Percentiles rank a stretch among this genome's conserved stretches.
These are phyloP conservation scores for Lunasporangiospora selenospora DNA, from an alignment of 192 early-diverging fungal species.

Conservation along the genomic window DNA sequence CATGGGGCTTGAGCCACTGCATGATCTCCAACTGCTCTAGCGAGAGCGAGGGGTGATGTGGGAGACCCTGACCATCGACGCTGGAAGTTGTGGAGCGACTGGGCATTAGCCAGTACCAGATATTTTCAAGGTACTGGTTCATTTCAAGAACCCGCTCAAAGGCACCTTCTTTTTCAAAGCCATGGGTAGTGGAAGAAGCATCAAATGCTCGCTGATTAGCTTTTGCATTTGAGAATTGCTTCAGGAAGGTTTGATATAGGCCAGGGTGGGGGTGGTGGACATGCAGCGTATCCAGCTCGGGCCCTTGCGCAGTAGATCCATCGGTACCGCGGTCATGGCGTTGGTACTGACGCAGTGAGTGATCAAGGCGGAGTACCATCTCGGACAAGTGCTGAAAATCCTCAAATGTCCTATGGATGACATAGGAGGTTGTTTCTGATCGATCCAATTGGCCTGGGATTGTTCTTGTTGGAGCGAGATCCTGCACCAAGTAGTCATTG, in stretches of 20 bases:
- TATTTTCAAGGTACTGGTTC: conserved; percentile 37
- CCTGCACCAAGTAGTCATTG: too few relatives aligned
- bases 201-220: conserved; percentile 47
- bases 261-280: conserved; percentile 32
- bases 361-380: conserved; percentile 22
- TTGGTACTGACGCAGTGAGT: background rate
- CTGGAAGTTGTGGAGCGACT: too few relatives aligned
- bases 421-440: conserved; percentile 38
- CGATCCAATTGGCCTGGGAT: conserved; percentile 20
- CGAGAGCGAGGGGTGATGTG: background rate
- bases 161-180: conserved; percentile 38
- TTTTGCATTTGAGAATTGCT: conserved; percentile 32
- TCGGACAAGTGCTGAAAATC: conserved; percentile 37
- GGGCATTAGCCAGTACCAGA: conserved; percentile 31
- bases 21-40: conserved; percentile 22
- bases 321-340: background rate
- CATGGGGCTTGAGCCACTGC: conserved; percentile 44
- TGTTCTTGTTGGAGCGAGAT: conserved; percentile 14
- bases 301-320: background rate
- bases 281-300: conserved; percentile 8
- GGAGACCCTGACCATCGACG: too few relatives aligned
- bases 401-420: conserved; percentile 44
- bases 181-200: conserved; percentile 44
- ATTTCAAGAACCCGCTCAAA: conserved; percentile 35
- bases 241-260: conserved; percentile 17